Conservation (phyloP, 2,329 filamentous ascomycete species). For the Fusarium decemcellulare region DNA sequence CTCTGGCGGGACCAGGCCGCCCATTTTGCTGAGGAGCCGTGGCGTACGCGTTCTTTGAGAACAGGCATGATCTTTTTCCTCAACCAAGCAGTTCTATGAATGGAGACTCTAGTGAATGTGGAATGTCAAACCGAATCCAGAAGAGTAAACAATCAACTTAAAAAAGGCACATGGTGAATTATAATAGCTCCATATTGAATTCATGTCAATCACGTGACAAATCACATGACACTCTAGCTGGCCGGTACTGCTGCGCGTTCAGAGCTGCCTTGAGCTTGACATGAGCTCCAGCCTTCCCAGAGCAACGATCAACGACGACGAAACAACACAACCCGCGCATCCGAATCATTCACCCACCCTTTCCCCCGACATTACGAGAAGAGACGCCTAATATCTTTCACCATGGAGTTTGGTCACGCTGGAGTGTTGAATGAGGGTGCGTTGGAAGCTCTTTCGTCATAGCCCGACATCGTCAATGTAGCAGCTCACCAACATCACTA, state of each 20-base stretch:
- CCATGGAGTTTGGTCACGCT: conserved; percentile 75
- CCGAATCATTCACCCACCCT: conserved; percentile 13
- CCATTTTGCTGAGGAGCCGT: conserved; percentile 4
- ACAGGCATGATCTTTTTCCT: background rate
- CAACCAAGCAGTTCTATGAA: background rate
- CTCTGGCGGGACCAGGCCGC: conserved; percentile 44
- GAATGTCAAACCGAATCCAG: background rate
- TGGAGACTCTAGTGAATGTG: background rate
- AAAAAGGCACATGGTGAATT: no score
- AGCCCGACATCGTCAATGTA: conserved; percentile 29
- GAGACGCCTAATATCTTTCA: conserved; percentile 19
- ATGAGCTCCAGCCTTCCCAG: conserved; percentile 54
- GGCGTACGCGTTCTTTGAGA: conserved; percentile 20
- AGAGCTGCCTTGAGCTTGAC: conserved; percentile 63
- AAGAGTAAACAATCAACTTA: no score
- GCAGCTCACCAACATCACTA: conserved; percentile 57
- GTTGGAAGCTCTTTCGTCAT: conserved; percentile 44
- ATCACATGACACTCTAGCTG: conserved; percentile 31
- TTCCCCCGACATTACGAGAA: background rate
- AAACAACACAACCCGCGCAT: conserved; percentile 41
- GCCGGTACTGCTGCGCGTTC: conserved; percentile 58
- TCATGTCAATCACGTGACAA: conserved; percentile 32
- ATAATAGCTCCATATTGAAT: background rate
- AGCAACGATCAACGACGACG: conserved; percentile 44
- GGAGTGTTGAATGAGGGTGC: conserved; percentile 76